Conservation (phyloP, 176 grass and related monocot species). For the Chrysopogon serrulatus region DNA sequence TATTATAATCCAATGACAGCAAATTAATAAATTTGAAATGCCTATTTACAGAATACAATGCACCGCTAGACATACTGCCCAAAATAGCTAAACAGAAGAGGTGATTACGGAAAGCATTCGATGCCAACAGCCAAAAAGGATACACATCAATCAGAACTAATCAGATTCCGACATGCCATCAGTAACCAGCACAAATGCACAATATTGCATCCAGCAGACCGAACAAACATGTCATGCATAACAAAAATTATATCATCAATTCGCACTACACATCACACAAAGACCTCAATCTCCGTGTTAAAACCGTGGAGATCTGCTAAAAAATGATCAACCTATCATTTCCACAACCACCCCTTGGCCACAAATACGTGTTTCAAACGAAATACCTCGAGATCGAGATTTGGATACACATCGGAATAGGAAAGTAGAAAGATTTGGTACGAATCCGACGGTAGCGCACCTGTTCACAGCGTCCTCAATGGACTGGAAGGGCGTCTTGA, state of each 20-base stretch:
- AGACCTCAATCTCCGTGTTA: background rate
- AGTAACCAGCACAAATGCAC: background rate
- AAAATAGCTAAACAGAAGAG: background rate
- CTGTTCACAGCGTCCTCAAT: constrained; percentile 91
- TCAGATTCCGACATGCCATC: background rate
- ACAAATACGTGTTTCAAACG: background rate
- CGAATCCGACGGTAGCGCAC: constrained; percentile 25
- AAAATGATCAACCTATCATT: background rate
- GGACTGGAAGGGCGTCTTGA: constrained; percentile 78
- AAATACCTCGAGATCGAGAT: background rate
- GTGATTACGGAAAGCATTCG: background rate
- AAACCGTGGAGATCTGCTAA: background rate
- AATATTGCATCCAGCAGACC: background rate
- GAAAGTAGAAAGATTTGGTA: background rate
- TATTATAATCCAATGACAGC: background rate
- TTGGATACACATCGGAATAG: background rate
- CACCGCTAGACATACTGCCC: too few relatives aligned
- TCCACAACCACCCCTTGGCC: background rate
- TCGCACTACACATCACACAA: background rate
- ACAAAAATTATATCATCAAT: background rate
- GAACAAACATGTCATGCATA: background rate
- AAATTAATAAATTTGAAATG: background rate
- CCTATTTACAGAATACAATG: background rate
- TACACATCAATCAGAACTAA: background rate
- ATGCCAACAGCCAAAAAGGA: background rate